Percentiles rank a stretch among this genome's conserved stretches.
Evolutionary conservation across 2,329 filamentous ascomycete species (phyloP).

Genomic region (Mollisia scopiformis): DNA sequence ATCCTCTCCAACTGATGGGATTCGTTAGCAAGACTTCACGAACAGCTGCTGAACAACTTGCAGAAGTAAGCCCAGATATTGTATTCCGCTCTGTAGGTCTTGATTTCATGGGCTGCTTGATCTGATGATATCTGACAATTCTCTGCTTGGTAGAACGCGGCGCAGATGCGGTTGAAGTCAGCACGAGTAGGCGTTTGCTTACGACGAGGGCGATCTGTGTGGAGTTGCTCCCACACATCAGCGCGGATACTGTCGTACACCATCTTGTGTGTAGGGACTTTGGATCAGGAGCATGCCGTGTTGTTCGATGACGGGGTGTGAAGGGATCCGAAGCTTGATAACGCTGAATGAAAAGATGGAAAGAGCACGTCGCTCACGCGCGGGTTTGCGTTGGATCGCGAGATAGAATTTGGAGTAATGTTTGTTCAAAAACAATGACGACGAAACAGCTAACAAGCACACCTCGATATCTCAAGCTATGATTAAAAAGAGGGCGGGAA

Average conservation of each 20-base stretch:
- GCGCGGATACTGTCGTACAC: background rate
- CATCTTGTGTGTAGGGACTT: background rate
- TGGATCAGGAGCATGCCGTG: no score
- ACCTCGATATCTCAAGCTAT: background rate
- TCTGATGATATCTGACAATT: background rate
- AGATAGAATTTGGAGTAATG: no score
- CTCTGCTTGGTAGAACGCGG: slow-evolving; percentile 7
- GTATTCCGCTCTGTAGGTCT: background rate
- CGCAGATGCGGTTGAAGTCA: background rate
- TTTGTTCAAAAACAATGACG: background rate
- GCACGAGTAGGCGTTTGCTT: background rate
- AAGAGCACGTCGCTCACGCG: no score
- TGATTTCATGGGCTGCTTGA: background rate
- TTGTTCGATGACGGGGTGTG: no score
- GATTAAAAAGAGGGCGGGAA: no score
- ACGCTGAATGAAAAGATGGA: no score
- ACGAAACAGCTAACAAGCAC: background rate
- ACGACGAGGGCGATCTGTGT: background rate
- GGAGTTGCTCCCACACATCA: background rate
- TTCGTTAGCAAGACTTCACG: background rate
- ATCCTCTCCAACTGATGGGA: background rate
- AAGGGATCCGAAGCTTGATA: no score
- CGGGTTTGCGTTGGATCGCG: no score
- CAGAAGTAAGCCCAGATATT: slow-evolving; percentile 13
- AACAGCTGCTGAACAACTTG: background rate